A percentile compares a stretch with the other conserved stretches of the same genome.
These are phyloP conservation scores for Kwoniella europaea DNA, from an alignment of 768 basidiomycete genomes.

Conservation along the genomic window DNA sequence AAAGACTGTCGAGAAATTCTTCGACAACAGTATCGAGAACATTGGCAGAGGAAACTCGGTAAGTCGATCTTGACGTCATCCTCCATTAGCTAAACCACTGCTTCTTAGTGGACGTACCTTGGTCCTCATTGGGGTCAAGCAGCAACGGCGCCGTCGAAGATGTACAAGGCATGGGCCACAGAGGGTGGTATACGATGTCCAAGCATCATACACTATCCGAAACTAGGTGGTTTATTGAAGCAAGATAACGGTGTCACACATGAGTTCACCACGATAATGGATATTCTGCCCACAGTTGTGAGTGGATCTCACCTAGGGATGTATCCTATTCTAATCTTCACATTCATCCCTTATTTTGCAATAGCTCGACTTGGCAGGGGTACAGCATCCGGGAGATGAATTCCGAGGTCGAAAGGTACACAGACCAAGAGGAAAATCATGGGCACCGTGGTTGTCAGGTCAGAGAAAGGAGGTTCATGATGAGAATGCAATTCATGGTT, in stretches of 20 bases:
- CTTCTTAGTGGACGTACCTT: slow-evolving; percentile 38
- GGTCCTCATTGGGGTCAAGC: slow-evolving; percentile 55
- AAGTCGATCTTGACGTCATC: background rate
- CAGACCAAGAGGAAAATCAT: slow-evolving; percentile 41
- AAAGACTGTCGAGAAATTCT: slow-evolving; percentile 31
- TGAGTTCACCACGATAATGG: slow-evolving; percentile 55
- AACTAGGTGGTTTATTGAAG: slow-evolving; percentile 1
- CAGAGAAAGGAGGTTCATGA: slow-evolving; percentile 29
- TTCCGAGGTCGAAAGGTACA: slow-evolving; percentile 42
- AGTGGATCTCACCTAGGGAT: background rate
- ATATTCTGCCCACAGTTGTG: slow-evolving; percentile 47
- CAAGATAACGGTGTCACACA: slow-evolving; percentile 21
- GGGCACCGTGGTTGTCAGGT: slow-evolving; percentile 33
- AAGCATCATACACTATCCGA: slow-evolving; percentile 43
- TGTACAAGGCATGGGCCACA: slow-evolving; percentile 41
- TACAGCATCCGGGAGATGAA: slow-evolving; percentile 34
- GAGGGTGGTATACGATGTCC: slow-evolving; percentile 48
- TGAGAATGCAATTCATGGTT: slow-evolving; percentile 45
- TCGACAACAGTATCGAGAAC: slow-evolving; percentile 46
- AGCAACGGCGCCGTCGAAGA: slow-evolving; percentile 46
- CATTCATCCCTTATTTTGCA: too few relatives aligned
- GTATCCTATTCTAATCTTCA: too few relatives aligned
- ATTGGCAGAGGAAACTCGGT: slow-evolving; percentile 50
- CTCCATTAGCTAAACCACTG: background rate
- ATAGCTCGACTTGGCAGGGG: slow-evolving; percentile 33